These are phyloP conservation scores for Phytophthora macrochlamydospora DNA, from an alignment of 352 stramenopile species.

Conservation along the genomic window DNA sequence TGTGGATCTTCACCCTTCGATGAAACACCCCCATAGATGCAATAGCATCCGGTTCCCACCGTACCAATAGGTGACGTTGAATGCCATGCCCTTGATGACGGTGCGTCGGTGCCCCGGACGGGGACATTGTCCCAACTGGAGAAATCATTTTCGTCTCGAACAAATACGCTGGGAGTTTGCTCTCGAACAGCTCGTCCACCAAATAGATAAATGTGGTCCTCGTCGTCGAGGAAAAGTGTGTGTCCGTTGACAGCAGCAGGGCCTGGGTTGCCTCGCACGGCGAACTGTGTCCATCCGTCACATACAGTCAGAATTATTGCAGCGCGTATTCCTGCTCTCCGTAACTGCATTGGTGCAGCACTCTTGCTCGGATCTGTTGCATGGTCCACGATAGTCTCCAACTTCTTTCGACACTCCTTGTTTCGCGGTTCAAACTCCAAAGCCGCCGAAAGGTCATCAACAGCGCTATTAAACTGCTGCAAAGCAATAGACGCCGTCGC, in stretches of 20 bases:
- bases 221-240: slow-evolving; percentile 43
- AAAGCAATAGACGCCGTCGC: slow-evolving; percentile 48
- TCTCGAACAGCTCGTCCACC: slow-evolving; percentile 68
- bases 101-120: slow-evolving; percentile 19
- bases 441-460: slow-evolving; percentile 49
- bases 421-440: slow-evolving; percentile 57
- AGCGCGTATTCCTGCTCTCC: slow-evolving; percentile 33
- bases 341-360: slow-evolving; percentile 6
- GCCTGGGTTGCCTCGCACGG: slow-evolving; percentile 70
- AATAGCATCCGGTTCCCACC: slow-evolving; percentile 19
- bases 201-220: slow-evolving; percentile 45
- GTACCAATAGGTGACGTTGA: slow-evolving; percentile 38
- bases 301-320: slow-evolving; percentile 37
- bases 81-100: slow-evolving; percentile 68
- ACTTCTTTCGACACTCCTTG: slow-evolving; percentile 50
- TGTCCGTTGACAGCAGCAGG: slow-evolving; percentile 70
- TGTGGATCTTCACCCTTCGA: slow-evolving; percentile 54
- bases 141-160: slow-evolving; percentile 44
- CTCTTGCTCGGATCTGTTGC: slow-evolving; percentile 1
- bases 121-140: slow-evolving; percentile 55
- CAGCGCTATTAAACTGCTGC: slow-evolving; percentile 24
- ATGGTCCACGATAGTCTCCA: slow-evolving; percentile 39
- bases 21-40: slow-evolving; percentile 69
- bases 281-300: slow-evolving; percentile 46
- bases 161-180: slow-evolving; percentile 56